Percentiles rank a stretch among this genome's conserved stretches.
These are phyloP conservation scores for Coemansia sp. DNA, from an alignment of 192 early-diverging fungal genomes.

Conservation along the genomic window DNA sequence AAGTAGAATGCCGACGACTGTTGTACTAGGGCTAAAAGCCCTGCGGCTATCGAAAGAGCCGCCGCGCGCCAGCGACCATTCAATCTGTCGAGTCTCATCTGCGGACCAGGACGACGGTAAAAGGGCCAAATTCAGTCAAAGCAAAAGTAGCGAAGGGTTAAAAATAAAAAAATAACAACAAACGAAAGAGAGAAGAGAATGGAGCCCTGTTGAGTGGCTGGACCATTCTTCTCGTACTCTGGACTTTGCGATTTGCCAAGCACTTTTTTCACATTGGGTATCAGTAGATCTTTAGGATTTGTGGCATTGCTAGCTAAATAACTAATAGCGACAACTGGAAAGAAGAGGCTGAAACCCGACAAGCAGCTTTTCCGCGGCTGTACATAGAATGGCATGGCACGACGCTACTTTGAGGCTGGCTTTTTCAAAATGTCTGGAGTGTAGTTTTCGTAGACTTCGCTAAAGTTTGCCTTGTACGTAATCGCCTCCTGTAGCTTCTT, in stretches of 20 bases:
- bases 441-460: slow-evolving; percentile 6
- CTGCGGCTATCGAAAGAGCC: slow-evolving; percentile 21
- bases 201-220: background rate
- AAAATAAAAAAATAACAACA: background rate
- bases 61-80: slow-evolving; percentile 17
- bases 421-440: slow-evolving; percentile 8
- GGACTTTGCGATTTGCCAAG: background rate
- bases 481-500: slow-evolving; percentile 6
- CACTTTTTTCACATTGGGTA: background rate
- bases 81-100: slow-evolving; percentile 27
- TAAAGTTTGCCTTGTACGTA: slow-evolving; percentile 8
- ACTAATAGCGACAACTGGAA: background rate
- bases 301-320: background rate
- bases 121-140: slow-evolving; percentile 11
- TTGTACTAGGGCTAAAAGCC: slow-evolving; percentile 18
- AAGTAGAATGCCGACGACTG: slow-evolving; percentile 77
- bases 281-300: background rate
- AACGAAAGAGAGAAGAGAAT: background rate
- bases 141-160: background rate
- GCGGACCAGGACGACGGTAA: background rate
- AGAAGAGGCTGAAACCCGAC: background rate
- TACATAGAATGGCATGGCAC: background rate
- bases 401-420: background rate
- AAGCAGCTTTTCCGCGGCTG: background rate
- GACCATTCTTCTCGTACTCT: background rate